These are phyloP conservation scores for Hemisphaericaspora lyxosophila DNA, from an alignment of 1,139 yeast species.

Conservation along the genomic window DNA sequence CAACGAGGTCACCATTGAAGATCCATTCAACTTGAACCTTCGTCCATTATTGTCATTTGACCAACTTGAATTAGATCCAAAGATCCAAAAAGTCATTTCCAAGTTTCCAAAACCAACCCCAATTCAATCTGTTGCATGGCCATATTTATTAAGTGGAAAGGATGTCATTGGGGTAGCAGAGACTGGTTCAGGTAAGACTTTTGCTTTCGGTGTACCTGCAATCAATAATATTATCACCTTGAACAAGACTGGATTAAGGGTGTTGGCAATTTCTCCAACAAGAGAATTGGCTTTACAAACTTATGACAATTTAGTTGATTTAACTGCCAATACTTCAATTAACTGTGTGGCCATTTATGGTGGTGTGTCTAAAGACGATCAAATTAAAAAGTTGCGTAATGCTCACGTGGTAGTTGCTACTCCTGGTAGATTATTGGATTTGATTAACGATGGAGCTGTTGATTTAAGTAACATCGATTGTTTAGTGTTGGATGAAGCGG, in stretches of 20 bases:
- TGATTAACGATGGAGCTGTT: conserved; percentile 84
- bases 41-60: conserved; percentile 74
- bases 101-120: conserved; percentile 92
- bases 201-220: conserved; percentile 99
- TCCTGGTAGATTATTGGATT: conserved; percentile 92
- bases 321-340: conserved; percentile 62
- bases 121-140: conserved; percentile 97
- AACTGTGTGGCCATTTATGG: conserved; percentile 90
- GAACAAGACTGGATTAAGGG: conserved; percentile 56
- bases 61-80: conserved; percentile 56
- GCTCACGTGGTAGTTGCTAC: conserved; percentile 87
- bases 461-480: conserved; percentile 68
- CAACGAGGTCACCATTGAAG: conserved; percentile 82
- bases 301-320: conserved; percentile 72
- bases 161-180: conserved; percentile 98
- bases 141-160: conserved; percentile 72
- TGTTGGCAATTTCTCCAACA: conserved; percentile 90
- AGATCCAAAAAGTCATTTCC: conserved; percentile 56
- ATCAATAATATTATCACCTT: conserved; percentile 59
- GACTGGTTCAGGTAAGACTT: conserved; percentile 97
- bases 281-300: conserved; percentile 96
- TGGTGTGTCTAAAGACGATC: conserved; percentile 96
- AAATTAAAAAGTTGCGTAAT: conserved; percentile 62
- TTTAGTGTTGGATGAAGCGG: conserved; percentile 94
- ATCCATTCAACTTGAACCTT: conserved; percentile 50